Evolutionary conservation across 139 green algal species (phyloP).

Genomic region (Coelastrella sp.): DNA sequence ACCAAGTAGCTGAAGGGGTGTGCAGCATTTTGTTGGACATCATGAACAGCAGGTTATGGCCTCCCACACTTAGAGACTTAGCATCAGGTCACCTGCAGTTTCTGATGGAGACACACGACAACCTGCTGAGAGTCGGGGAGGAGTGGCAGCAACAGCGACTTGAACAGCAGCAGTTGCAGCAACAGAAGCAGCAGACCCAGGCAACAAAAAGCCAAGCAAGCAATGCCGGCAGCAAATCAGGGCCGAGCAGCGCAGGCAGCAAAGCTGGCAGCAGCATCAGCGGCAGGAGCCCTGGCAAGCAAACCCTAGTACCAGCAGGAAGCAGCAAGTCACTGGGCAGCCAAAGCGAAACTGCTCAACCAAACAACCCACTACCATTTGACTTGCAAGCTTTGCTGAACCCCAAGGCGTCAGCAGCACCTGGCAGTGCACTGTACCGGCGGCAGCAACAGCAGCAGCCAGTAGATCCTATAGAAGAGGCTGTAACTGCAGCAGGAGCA

Average conservation of each 20-base stretch:
- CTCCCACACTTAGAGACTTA: slow-evolving; percentile 71
- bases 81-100: slow-evolving; percentile 72
- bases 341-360: neutral
- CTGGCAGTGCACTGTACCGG: neutral
- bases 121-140: slow-evolving; percentile 41
- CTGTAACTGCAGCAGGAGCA: neutral
- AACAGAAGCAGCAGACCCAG: neutral
- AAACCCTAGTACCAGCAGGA: neutral
- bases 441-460: slow-evolving; percentile 26
- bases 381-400: slow-evolving; percentile 7
- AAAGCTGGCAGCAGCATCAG: slow-evolving; percentile 13
- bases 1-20: slow-evolving; percentile 67
- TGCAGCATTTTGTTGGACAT: slow-evolving; percentile 61
- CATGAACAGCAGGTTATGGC: slow-evolving; percentile 63
- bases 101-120: slow-evolving; percentile 68
- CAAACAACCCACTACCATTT: slow-evolving; percentile 6
- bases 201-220: neutral
- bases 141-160: slow-evolving; percentile 17
- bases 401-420: slow-evolving; percentile 17
- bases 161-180: neutral
- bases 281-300: slow-evolving; percentile 1
- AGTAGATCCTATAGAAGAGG: neutral
- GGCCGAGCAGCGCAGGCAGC: slow-evolving; percentile 9
- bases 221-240: slow-evolving; percentile 1
- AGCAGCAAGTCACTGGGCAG: neutral